Conservation (phyloP, 73 alveolate species). For the Tetrahymena borealis region DNA sequence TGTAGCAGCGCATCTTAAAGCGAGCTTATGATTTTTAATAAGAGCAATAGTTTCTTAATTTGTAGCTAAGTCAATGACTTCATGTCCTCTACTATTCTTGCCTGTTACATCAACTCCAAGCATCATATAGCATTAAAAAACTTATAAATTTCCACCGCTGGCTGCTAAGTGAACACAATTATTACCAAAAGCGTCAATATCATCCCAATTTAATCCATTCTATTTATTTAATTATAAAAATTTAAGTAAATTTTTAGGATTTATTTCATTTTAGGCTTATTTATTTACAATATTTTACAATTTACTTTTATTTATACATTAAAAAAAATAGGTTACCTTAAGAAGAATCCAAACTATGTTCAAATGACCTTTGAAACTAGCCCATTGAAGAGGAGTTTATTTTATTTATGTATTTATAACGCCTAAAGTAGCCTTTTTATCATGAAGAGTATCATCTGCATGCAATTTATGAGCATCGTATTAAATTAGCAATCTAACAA, state of each 20-base stretch:
- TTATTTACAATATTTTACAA: not conserved
- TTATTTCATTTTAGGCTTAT: not conserved
- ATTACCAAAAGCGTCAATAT: conserved; percentile 41
- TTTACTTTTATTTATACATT: not conserved
- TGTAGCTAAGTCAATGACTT: conserved; percentile 34
- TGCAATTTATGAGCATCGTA: conserved; percentile 7
- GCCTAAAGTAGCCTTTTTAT: conserved; percentile 21
- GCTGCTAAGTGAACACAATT: conserved; percentile 46
- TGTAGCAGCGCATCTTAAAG: not conserved
- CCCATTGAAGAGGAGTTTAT: conserved; percentile 37
- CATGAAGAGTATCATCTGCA: conserved; percentile 3
- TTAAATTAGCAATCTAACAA: conserved; percentile 15
- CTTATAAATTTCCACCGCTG: conserved; percentile 26
- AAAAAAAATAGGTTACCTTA: not conserved
- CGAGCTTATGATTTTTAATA: conserved; percentile 3
- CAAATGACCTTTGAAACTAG: conserved; percentile 35
- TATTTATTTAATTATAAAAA: not conserved
- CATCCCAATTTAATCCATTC: conserved; percentile 41
- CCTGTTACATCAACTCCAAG: conserved; percentile 31
- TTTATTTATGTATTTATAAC: conserved; percentile 10
- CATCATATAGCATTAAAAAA: conserved; percentile 10
- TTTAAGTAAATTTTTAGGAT: too few relatives aligned
- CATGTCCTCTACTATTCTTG: conserved; percentile 42
- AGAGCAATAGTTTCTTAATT: conserved; percentile 3
- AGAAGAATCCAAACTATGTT: conserved; percentile 30